Base-by-base conservation (phyloP, 139 green algal genomes). In the Choricystis sp. region DNA sequence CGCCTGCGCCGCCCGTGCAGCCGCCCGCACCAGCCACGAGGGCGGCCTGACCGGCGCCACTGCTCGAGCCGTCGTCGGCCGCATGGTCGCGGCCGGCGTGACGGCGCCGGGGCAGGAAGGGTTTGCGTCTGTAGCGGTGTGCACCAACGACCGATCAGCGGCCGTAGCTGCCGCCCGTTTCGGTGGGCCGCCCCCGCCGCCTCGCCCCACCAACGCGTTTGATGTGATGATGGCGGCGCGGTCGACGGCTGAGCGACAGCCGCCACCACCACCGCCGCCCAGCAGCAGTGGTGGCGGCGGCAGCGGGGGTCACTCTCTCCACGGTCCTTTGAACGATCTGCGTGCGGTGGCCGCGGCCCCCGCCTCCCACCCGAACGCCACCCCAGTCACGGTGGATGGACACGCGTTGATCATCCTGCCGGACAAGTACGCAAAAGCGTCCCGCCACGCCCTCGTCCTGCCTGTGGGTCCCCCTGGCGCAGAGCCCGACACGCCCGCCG, bases 41-140 rank as follows among this genome's bases (percentile, higher is more conserved):
- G 66, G 72, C 0, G 76, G 76, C 23, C 72, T 82, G 29, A 57
- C 77, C 62, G 76, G 70, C 0, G 29, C 31, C 1, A 29, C 40
- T 19, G 69, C 69, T 0, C 40, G 40, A 2, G 59, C 5, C 19
- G n/a, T 67, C 48, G 64, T 71, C 19, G 60, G 57, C 26, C 55
- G n/a, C 29, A 66, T 67, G 66, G 57, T 61, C 4, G 56, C 28
- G 20, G 56, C 69, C 64, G 72, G 66, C 29, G 16, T 52, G 40
- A 52, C 66, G 26, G 63, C 69, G 1, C 2, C 62, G 5, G 9
- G 3, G 0, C 25, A 49, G 1, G 74, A 80, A 56, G 74, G 74
- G 27, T 66, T 77, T 24, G 55, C 23, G 22, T 68, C 60, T 26
- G 59, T 80, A 31, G 74, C 70, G 63, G 40, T 49, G 24, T 74